Conservation (phyloP, 1,284 basidiomycete genomes). For the Ustilago loliicola region DNA sequence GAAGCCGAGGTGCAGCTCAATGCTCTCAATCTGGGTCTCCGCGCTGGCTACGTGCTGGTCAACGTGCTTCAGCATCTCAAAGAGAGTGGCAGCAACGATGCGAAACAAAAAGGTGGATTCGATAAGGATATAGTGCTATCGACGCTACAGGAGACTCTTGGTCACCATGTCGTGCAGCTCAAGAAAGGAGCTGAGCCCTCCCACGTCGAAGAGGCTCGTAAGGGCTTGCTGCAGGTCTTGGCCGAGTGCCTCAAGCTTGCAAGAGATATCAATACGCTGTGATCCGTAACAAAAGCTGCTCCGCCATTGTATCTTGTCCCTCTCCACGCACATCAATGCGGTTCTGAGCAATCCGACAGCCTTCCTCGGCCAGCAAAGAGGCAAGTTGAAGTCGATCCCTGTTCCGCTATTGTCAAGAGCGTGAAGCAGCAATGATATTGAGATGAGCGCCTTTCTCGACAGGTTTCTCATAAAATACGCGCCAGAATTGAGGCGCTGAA, state of each 20-base stretch:
- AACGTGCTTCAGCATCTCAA: slow-evolving; percentile 28
- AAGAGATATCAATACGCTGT: slow-evolving; percentile 4
- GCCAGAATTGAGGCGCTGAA: neutral
- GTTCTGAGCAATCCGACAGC: neutral
- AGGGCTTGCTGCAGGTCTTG: slow-evolving; percentile 30
- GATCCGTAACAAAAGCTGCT: neutral
- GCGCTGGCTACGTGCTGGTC: slow-evolving; percentile 40
- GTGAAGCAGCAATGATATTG: too few species aligned
- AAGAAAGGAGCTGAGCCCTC: slow-evolving; percentile 9
- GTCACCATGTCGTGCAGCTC: slow-evolving; percentile 24
- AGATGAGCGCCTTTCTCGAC: neutral
- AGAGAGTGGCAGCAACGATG: too few species aligned
- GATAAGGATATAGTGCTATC: slow-evolving; percentile 14
- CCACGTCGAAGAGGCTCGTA: slow-evolving; percentile 35
- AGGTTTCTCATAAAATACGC: neutral
- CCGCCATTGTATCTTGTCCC: neutral
- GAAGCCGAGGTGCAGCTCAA: slow-evolving; percentile 35
- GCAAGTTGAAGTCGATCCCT: too few species aligned
- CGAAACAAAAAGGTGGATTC: slow-evolving; percentile 6
- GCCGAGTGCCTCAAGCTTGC: slow-evolving; percentile 37
- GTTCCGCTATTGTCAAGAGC: too few species aligned
- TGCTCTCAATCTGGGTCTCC: slow-evolving; percentile 31
- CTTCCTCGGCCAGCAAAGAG: neutral
- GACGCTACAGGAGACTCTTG: slow-evolving; percentile 21
- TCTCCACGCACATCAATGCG: neutral